These are phyloP conservation scores for Chlamydomonas applanata DNA, from an alignment of 139 green algal genomes.

Conservation along the genomic window DNA sequence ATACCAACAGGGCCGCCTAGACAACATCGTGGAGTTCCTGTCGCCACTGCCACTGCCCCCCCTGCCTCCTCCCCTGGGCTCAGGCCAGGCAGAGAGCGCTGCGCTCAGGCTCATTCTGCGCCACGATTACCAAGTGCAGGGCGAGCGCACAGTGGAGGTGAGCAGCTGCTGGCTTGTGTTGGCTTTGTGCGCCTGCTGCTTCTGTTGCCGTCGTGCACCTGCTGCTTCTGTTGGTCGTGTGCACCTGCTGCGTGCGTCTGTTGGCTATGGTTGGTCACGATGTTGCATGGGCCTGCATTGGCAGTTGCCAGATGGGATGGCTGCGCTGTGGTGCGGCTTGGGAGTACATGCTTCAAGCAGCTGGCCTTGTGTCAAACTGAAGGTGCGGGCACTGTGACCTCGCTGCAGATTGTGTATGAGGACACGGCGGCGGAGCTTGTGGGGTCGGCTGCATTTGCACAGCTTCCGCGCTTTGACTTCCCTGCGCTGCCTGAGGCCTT, in stretches of 20 bases:
- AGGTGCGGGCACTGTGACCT: too few species aligned
- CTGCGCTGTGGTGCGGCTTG: too few species aligned
- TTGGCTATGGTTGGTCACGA: too few species aligned
- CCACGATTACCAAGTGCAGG: conserved; percentile 41
- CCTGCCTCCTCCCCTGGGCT: neutral
- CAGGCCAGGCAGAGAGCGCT: conserved; percentile 11
- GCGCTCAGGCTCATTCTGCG: conserved; percentile 34
- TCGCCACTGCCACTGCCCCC: neutral
- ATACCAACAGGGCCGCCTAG: conserved; percentile 28
- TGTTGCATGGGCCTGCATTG: too few species aligned
- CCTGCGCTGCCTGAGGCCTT: conserved; percentile 42
- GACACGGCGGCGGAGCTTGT: conserved; percentile 39
- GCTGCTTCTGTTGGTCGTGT: too few species aligned
- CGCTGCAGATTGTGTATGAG: conserved; percentile 45
- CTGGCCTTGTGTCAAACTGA: too few species aligned
- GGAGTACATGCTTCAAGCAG: too few species aligned
- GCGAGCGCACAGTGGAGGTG: conserved; percentile 2
- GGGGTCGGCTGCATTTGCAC: conserved; percentile 27
- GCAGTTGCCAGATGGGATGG: too few species aligned
- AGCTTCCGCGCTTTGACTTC: conserved; percentile 35
- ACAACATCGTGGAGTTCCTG: conserved; percentile 61
- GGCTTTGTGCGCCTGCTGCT: too few species aligned
- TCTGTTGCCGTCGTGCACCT: too few species aligned
- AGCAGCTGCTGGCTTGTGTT: too few species aligned
- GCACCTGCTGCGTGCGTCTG: too few species aligned